These are phyloP conservation scores for Chaetoscypha palmicola DNA, from an alignment of 2,329 filamentous ascomycete genomes.

Conservation along the genomic window DNA sequence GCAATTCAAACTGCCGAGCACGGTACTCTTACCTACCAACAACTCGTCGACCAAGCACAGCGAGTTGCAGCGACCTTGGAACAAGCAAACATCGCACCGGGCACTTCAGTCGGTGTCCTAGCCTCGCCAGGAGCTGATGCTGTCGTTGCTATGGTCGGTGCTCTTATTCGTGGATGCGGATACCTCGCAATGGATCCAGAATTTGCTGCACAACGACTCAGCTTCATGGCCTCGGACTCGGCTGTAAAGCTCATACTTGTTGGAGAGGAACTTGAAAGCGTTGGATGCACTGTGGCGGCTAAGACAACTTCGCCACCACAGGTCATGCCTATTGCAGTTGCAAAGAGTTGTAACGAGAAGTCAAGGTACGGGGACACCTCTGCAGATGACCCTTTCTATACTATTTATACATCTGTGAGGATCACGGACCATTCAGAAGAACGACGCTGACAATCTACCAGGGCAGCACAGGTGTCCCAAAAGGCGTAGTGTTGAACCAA, in stretches of 20 bases:
- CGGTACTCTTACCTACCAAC: neutral
- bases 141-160: slow-evolving; percentile 1
- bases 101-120: slow-evolving; percentile 2
- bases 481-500: slow-evolving; percentile 2
- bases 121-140: slow-evolving; percentile 1
- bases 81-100: neutral
- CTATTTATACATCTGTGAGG: slow-evolving; percentile 2
- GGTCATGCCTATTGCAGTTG: slow-evolving; percentile 2
- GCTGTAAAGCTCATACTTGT: slow-evolving; percentile 1
- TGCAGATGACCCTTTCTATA: slow-evolving; percentile 4
- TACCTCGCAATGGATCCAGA: slow-evolving; percentile 3
- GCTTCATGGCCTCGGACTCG: slow-evolving; percentile 3
- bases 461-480: slow-evolving; percentile 3
- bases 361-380: slow-evolving; percentile 5
- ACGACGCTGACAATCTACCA: neutral
- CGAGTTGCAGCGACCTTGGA: neutral
- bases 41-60: slow-evolving; percentile 1
- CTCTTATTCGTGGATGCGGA: neutral
- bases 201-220: slow-evolving; percentile 1
- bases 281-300: slow-evolving; percentile 1
- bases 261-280: slow-evolving; percentile 1
- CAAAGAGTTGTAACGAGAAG: slow-evolving; percentile 3
- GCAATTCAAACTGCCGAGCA: slow-evolving; percentile 1
- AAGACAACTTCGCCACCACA: slow-evolving; percentile 3
- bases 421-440: neutral